phyloP scores from a whole-genome alignment of 2,329 filamentous ascomycete genomes.

The Penicillium rolfsii region DNA sequence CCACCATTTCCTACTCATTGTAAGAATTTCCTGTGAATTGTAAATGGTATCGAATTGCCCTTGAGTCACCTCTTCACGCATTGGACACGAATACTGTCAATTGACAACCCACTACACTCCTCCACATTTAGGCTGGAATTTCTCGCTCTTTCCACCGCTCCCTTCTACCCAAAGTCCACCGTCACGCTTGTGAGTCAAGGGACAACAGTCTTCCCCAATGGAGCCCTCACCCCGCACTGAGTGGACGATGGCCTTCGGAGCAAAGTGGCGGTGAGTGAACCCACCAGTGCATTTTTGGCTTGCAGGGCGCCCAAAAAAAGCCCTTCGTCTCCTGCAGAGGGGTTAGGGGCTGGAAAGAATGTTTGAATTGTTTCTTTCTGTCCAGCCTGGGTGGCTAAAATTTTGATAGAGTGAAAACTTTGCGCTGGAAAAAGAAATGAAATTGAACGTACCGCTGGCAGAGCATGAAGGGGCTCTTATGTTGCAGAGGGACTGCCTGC shows the following conservation, averaged over 20 bases:
- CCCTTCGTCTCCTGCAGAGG: slow-evolving; percentile 2
- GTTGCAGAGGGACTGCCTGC: background rate
- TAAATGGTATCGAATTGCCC: background rate
- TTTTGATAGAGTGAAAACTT: too few species aligned
- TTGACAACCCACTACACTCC: background rate
- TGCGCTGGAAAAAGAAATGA: background rate
- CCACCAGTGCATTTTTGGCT: slow-evolving; percentile 6
- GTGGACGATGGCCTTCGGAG: slow-evolving; percentile 15
- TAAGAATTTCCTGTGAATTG: background rate
- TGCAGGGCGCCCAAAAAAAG: slow-evolving; percentile 20
- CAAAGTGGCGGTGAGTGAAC: slow-evolving; percentile 32
- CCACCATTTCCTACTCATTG: background rate
- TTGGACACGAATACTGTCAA: background rate
- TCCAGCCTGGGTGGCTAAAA: background rate
- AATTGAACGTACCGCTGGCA: background rate
- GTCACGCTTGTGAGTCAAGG: slow-evolving; percentile 16
- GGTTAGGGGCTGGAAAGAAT: background rate
- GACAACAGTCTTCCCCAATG: slow-evolving; percentile 13
- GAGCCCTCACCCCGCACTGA: slow-evolving; percentile 19
- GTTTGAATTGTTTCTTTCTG: background rate
- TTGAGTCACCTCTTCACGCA: background rate
- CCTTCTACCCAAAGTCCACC: background rate
- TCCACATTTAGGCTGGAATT: background rate
- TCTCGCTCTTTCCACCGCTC: background rate
- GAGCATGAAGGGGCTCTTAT: background rate